phyloP scores from a whole-genome alignment of 2,329 filamentous ascomycete species.

The Apiospora rasikravindrae region DNA sequence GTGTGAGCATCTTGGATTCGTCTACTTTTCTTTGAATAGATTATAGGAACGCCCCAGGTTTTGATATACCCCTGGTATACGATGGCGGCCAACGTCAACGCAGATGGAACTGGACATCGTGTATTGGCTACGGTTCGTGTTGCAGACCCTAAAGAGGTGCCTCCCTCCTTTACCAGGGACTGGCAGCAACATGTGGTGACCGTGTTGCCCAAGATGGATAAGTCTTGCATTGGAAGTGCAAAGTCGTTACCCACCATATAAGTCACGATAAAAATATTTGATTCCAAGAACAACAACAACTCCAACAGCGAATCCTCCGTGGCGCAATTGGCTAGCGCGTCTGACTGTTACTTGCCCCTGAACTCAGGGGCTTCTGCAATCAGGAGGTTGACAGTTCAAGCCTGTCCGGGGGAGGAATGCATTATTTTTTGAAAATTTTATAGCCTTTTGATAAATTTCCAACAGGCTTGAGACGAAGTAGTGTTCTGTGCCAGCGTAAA shows the following conservation, averaged over 20 bases:
- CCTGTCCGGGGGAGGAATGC: not conserved
- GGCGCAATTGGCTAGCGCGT: slow-evolving; percentile 63
- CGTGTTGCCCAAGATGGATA: not conserved
- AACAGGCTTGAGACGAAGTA: too few relatives aligned
- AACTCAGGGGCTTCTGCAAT: slow-evolving; percentile 5
- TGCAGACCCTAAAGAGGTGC: not conserved
- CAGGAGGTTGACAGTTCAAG: slow-evolving; percentile 19
- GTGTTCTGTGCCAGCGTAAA: too few relatives aligned
- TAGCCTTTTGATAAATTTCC: not conserved
- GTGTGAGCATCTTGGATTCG: too few relatives aligned
- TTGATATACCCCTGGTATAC: too few relatives aligned
- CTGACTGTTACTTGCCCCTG: slow-evolving; percentile 54
- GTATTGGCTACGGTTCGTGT: not conserved
- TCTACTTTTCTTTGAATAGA: too few relatives aligned
- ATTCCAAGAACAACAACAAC: not conserved
- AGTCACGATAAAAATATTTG: not conserved
- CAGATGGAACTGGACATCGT: too few relatives aligned
- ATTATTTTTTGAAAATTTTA: not conserved
- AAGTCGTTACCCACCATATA: slow-evolving; percentile 4
- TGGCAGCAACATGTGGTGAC: not conserved
- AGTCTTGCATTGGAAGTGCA: not conserved
- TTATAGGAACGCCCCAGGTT: too few relatives aligned
- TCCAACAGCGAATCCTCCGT: slow-evolving; percentile 30
- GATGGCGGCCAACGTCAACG: too few relatives aligned
- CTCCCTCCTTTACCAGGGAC: not conserved